These are phyloP conservation scores for Auricularia heimuer DNA, from an alignment of 768 basidiomycete genomes.

Conservation along the genomic window DNA sequence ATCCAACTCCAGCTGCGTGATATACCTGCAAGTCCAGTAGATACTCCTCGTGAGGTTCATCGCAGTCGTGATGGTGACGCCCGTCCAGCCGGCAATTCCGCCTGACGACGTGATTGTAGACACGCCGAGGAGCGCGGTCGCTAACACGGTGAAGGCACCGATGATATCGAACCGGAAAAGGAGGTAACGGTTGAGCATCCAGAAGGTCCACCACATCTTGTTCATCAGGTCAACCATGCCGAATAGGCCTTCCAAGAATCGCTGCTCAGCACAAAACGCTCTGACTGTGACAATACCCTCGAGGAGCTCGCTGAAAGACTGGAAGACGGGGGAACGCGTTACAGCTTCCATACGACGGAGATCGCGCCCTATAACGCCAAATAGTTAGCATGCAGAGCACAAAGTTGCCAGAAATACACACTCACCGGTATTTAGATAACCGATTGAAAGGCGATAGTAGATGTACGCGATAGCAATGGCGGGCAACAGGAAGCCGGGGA, in stretches of 20 bases:
- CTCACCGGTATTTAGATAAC: neutral
- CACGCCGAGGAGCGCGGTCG: neutral
- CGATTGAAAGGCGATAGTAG: conserved; percentile 6
- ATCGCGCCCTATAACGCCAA: conserved; percentile 44
- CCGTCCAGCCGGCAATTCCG: conserved; percentile 21
- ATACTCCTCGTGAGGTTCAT: conserved; percentile 12
- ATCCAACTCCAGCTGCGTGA: conserved; percentile 15
- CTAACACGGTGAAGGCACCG: neutral
- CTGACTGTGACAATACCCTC: conserved; percentile 27
- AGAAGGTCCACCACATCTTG: conserved; percentile 15
- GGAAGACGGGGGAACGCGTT: conserved; percentile 73
- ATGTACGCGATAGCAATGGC: conserved; percentile 5
- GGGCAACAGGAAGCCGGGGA: conserved; percentile 8
- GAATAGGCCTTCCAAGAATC: conserved; percentile 23
- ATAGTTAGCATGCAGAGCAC: conserved; percentile 32
- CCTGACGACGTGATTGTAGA: neutral
- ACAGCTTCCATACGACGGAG: conserved; percentile 88
- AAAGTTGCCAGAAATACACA: too few species aligned
- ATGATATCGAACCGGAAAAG: conserved; percentile 13
- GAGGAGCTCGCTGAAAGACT: conserved; percentile 65
- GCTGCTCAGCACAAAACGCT: conserved; percentile 23
- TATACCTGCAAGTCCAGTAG: conserved; percentile 12
- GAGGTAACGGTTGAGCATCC: conserved; percentile 18
- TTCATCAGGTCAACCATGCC: conserved; percentile 24
- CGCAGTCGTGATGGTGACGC: conserved; percentile 40